These are phyloP conservation scores for Stephania cephalantha DNA, from an alignment of 164 flowering plant species.

Conservation along the genomic window DNA sequence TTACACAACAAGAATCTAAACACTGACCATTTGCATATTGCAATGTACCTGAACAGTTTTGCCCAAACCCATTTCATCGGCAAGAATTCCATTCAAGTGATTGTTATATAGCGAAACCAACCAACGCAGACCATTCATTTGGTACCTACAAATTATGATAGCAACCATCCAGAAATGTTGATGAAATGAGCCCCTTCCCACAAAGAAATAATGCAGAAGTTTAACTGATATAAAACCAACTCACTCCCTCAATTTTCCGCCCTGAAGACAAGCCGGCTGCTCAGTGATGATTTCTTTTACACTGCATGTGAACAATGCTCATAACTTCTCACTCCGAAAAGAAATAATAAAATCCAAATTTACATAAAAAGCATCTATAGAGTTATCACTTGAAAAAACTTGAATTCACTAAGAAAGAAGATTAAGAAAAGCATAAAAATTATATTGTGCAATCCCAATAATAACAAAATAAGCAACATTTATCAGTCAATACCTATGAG, in stretches of 20 bases:
- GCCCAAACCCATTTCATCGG: constrained; percentile 99
- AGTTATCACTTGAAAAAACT: neutral
- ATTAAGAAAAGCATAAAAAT: neutral
- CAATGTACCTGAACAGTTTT: constrained; percentile 88
- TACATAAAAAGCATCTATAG: neutral
- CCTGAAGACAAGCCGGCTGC: constrained; percentile 71
- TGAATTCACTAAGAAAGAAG: neutral
- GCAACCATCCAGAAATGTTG: neutral
- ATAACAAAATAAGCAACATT: neutral
- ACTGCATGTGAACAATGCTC: constrained; percentile 42
- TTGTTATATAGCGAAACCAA: constrained; percentile 91
- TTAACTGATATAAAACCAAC: constrained; percentile 22
- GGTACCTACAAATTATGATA: constrained; percentile 55
- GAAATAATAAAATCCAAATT: neutral
- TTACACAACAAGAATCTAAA: neutral
- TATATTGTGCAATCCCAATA: neutral
- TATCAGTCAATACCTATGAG: constrained; percentile 65
- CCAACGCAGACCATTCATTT: constrained; percentile 98
- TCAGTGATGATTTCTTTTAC: constrained; percentile 78
- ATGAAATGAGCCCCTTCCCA: neutral
- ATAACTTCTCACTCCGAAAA: neutral
- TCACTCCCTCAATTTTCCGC: constrained; percentile 96
- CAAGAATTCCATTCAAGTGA: constrained; percentile 95
- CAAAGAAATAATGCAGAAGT: neutral
- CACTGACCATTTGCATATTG: neutral